These are phyloP conservation scores for Gliomastix tumulicola DNA, from an alignment of 2,329 filamentous ascomycete species.

Conservation along the genomic window DNA sequence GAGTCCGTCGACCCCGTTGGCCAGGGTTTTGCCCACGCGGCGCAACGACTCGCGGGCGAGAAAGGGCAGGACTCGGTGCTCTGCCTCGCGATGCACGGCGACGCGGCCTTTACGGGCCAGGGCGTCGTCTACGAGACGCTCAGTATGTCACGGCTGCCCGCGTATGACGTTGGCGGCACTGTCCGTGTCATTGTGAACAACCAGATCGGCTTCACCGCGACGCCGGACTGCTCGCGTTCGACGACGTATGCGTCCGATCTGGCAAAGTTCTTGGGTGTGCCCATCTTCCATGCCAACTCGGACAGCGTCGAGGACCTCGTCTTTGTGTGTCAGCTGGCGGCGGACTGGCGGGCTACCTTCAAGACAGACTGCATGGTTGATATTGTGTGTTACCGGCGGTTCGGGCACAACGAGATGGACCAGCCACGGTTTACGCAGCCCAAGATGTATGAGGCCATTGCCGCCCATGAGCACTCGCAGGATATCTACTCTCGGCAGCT, in stretches of 20 bases:
- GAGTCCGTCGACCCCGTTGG: conserved; percentile 98
- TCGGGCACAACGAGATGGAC: conserved; percentile 99
- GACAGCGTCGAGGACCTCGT: conserved; percentile 98
- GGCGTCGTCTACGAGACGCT: conserved; percentile 98
- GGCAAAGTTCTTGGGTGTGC: conserved; percentile 96
- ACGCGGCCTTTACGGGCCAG: conserved; percentile 93
- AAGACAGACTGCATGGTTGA: conserved; percentile 98
- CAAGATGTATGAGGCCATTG: conserved; percentile 98
- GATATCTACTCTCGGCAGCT: conserved; percentile 91
- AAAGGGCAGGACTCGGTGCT: conserved; percentile 82
- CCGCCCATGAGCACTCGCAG: conserved; percentile 74
- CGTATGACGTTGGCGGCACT: conserved; percentile 94
- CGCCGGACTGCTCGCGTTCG: conserved; percentile 93
- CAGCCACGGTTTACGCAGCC: conserved; percentile 99
- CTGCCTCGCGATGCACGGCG: conserved; percentile 93
- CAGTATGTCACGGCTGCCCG: conserved; percentile 91
- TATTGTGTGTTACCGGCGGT: conserved; percentile 97
- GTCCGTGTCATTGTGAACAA: conserved; percentile 98
- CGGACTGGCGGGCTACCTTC: conserved; percentile 98
- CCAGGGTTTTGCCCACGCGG: conserved; percentile 92
- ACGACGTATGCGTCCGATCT: conserved; percentile 99
- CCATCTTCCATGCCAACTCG: conserved; percentile 98
- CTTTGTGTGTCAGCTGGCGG: conserved; percentile 93
- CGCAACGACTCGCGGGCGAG: conserved; percentile 98
- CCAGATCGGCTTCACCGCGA: conserved; percentile 99